Evolutionary conservation across 75 land plant species (phyloP).

Genomic region (Sequoia sempervirens): DNA sequence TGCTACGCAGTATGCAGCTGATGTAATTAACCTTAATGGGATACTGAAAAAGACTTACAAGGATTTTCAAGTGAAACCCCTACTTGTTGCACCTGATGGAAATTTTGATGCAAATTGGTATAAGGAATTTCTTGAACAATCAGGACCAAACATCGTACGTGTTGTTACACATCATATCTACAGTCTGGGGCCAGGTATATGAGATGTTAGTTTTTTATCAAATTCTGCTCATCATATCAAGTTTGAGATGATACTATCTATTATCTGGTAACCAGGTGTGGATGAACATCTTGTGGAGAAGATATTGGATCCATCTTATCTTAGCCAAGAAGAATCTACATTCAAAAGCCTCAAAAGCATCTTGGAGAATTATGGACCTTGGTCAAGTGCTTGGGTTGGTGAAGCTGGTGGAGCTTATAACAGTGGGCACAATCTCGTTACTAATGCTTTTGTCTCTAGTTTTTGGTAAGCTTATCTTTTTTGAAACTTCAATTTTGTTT

Average conservation of each 20-base stretch:
- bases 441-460: constrained; percentile 66
- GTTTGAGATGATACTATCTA: neutral
- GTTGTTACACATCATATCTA: constrained; percentile 8
- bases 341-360: constrained; percentile 39
- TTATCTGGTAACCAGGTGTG: constrained; percentile 25
- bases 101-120: constrained; percentile 41
- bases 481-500: neutral
- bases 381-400: constrained; percentile 82
- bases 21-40: constrained; percentile 47
- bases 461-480: constrained; percentile 44
- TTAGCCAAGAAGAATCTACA: constrained; percentile 27
- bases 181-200: constrained; percentile 32
- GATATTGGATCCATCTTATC: constrained; percentile 50
- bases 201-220: neutral
- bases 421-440: constrained; percentile 56
- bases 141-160: constrained; percentile 37
- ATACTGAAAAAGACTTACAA: constrained; percentile 37
- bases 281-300: constrained; percentile 50
- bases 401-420: constrained; percentile 92
- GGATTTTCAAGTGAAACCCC: constrained; percentile 13
- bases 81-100: constrained; percentile 56
- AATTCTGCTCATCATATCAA: neutral
- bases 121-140: constrained; percentile 20
- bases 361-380: constrained; percentile 48
- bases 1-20: constrained; percentile 67